Evolutionary conservation across 805 yeast genomes (phyloP), one percentile per base, ranked within the genome.

Genomic region (Komagataella mondaviorum): DNA sequence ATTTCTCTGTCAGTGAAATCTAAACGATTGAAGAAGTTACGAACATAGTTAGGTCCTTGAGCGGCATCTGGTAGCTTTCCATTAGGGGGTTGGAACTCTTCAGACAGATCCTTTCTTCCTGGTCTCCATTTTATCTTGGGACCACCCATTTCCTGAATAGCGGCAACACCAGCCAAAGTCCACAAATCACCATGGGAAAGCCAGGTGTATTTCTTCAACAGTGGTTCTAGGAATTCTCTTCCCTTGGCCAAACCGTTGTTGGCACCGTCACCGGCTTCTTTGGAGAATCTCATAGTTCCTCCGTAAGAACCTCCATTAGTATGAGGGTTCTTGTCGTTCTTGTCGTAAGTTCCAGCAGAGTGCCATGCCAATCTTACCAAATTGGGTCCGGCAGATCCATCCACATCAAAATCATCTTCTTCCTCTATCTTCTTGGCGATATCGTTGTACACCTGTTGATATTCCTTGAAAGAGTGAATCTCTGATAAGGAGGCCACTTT

Each of bases 91-190:
- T 69, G 71, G 18, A 55, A 52, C 45, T 56, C 61, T 44, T 55
- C 63, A 3, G 54, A 54, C 49, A 62, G 58, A 55, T 76, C 77
- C 46, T 57, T 56, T 53, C 81, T 64, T 45, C 81, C 81, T 17
- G 76, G 66, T 65, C 72, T 77, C 88, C 75, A 79, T 59, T 59
- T 71, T 64, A 69, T 78, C 65, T 67, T 66, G 48, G 88, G 88
- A 12, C 88, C 88, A 46, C 75, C 79, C 71, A 80, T 64, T 54
- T 72, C 81, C 65, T 82, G 85, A 49, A 83, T 64, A 17, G 83
- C 83, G 24, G 69, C 73, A 48, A 76, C 83, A 43, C 88, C 88
- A n/a, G 79, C 85, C 39, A 83, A 66, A 7, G 88, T 83, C 81
- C 85, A 81, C 57, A 83, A 72, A 62, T 83, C 89, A 45, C 85